Base-by-base conservation (phyloP, 2,329 filamentous ascomycete genomes). In the Elsinoe fawcettii region DNA sequence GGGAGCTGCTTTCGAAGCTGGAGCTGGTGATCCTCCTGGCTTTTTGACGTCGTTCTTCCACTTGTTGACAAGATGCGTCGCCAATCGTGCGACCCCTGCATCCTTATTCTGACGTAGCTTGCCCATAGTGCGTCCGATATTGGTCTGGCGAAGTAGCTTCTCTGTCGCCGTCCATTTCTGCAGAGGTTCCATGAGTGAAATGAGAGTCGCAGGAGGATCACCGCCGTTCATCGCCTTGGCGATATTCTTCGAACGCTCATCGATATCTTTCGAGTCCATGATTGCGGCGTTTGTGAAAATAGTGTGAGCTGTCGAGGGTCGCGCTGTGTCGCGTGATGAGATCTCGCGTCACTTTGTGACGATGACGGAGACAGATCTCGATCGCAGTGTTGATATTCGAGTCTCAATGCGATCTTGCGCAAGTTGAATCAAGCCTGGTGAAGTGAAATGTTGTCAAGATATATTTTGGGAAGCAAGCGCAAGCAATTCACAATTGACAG, bases 101-200 rank as follows among this genome's bases (percentile, higher is more conserved):
- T 91, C 84, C 71, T 88, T 90, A 77, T 95, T 87, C 58, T 84
- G 72, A 71, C 95, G 90, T 60, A 87, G 82, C 70, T 90, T 92
- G 71, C 91, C 92, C 61, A 97, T 88, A 53, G 87, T 84, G 63
- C 96, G 86, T 65, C 93, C 93, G 54, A 95, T 92, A 65, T 87
- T 88, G n/a, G 92, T 97, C 41, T 87, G 87, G 67, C 92, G 85
- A 63, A 99, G 78, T 65, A 96, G 81, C 64, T 96, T 90, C 74
- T 99, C 93, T 2, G 88, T 93, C 8, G 91, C 88, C 47, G 82
- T 81, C 34, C 92, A 85, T 61, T 88, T 87, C 66, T 85, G 85
- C 74, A 92, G 88, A 37, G 97, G 78, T 53, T 85, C 82, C 66
- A 99, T 77, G 60, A 97, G 79, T 55, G 80, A 78, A 57, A 95